phyloP scores from a whole-genome alignment of 306 rosid genomes.

The Fagus crenata region DNA sequence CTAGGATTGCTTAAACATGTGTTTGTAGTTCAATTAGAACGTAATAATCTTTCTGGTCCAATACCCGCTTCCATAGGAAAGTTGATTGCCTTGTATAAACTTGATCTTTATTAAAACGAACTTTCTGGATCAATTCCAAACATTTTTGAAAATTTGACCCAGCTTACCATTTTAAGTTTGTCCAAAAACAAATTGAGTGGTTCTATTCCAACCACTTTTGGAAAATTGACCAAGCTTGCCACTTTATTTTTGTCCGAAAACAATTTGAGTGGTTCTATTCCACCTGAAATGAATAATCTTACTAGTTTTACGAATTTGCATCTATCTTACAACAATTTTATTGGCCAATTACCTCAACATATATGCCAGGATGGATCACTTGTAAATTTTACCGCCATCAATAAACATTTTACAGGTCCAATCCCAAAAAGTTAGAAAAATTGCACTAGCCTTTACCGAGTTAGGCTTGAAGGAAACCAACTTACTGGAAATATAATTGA shows the following conservation, averaged over 20 bases:
- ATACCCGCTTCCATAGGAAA: slow-evolving; percentile 24
- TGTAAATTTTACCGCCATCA: background rate
- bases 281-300: background rate
- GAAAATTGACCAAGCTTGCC: background rate
- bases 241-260: background rate
- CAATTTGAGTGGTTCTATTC: background rate
- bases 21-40: background rate
- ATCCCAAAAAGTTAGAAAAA: slow-evolving; percentile 31
- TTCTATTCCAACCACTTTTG: background rate
- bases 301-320: background rate
- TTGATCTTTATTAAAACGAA: too few species aligned
- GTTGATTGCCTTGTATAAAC: background rate
- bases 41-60: slow-evolving; percentile 6
- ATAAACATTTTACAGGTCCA: background rate
- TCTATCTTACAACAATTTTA: slow-evolving; percentile 1
- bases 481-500: slow-evolving; percentile 37
- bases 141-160: too few species aligned
- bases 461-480: slow-evolving; percentile 34
- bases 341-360: background rate
- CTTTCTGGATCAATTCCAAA: too few species aligned
- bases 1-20: background rate
- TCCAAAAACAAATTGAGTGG: too few species aligned
- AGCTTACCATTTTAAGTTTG: too few species aligned
- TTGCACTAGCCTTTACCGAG: background rate
- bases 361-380: background rate